A percentile compares a stretch with the other conserved stretches of the same genome.
phyloP scores from a whole-genome alignment of 2,329 filamentous ascomycete genomes.

The Beauveria sp. region DNA sequence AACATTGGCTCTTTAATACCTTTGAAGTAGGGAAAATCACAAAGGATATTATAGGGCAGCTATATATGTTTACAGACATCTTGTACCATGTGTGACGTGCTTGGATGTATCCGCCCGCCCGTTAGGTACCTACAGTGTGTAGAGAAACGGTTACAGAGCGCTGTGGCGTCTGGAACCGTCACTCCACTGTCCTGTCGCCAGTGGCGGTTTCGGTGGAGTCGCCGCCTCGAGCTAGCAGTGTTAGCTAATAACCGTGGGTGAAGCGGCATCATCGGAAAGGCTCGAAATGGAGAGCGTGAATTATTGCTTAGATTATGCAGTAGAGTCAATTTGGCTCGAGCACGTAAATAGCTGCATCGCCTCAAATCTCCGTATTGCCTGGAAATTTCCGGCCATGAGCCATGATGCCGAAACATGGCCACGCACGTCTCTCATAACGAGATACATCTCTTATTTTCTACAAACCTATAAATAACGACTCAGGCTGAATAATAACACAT shows the following conservation, averaged over 20 bases:
- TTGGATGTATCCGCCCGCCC: no score
- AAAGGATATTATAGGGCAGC: no score
- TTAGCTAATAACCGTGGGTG: neutral
- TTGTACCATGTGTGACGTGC: no score
- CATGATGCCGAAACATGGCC: neutral
- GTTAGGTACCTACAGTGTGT: no score
- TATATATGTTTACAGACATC: no score
- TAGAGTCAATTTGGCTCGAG: no score
- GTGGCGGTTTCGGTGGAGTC: neutral
- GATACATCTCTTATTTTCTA: neutral
- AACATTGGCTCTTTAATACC: no score
- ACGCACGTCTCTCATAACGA: neutral
- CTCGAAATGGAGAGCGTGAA: neutral
- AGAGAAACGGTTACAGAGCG: neutral
- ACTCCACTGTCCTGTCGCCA: no score
- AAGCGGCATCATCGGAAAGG: conserved; percentile 3
- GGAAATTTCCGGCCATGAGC: neutral
- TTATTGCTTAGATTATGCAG: neutral
- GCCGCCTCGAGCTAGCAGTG: no score
- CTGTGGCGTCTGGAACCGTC: no score
- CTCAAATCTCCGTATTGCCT: neutral
- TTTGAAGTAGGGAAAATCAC: no score
- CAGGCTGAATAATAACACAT: neutral
- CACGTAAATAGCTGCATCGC: neutral
- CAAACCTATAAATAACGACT: neutral